Conservation (phyloP, 768 basidiomycete species). For the Boletus edulis region DNA sequence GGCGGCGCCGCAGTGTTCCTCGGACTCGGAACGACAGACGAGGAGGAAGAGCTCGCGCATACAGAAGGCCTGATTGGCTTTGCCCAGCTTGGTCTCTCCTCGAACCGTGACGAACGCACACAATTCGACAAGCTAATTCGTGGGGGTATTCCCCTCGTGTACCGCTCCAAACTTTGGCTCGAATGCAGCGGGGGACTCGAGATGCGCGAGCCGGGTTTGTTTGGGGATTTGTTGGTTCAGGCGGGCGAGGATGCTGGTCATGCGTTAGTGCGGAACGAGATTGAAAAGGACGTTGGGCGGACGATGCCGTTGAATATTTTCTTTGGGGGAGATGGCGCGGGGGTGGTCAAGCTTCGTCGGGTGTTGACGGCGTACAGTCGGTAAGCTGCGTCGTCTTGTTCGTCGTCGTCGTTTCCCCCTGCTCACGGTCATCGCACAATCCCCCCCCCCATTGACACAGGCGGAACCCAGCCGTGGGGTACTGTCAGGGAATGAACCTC, state of each 20-base stretch:
- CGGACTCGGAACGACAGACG: conserved; percentile 60
- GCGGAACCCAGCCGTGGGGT: conserved; percentile 89
- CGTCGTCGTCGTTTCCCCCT: background rate
- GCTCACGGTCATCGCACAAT: background rate
- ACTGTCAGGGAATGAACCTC: conserved; percentile 95
- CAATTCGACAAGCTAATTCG: conserved; percentile 82
- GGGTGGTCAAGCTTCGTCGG: conserved; percentile 86
- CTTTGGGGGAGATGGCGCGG: conserved; percentile 95
- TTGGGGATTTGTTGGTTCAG: conserved; percentile 75
- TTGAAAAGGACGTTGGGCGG: conserved; percentile 93
- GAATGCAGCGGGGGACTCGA: conserved; percentile 95
- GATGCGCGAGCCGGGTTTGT: conserved; percentile 88
- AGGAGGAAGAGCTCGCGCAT: conserved; percentile 75
- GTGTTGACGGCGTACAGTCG: conserved; percentile 91
- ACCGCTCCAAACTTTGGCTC: conserved; percentile 86
- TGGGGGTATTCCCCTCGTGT: conserved; percentile 82
- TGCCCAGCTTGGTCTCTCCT: conserved; percentile 78
- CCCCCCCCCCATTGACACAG: conserved; percentile 36
- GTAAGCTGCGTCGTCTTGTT: conserved; percentile 41
- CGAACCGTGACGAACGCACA: conserved; percentile 66
- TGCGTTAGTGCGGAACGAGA: conserved; percentile 65
- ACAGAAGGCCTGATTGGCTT: conserved; percentile 88
- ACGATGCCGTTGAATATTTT: conserved; percentile 95
- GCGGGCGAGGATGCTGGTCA: conserved; percentile 40
- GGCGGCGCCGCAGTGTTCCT: conserved; percentile 63